phyloP scores from a whole-genome alignment of 345 rosid species.

The Brassica napus region Da-Ae NC_063449.1:36186001-36186500 shows the following conservation, averaged over 20 bases:
- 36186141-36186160: constrained; percentile 17
- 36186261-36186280: neutral
- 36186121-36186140: neutral
- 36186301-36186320: constrained; percentile 21
- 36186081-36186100: constrained; percentile 65
- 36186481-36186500: constrained; percentile 33
- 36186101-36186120: constrained; percentile 9
- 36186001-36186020: constrained; percentile 99
- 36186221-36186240: neutral
- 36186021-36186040: constrained; percentile 94
- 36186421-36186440: constrained; percentile 20
- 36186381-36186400: constrained; percentile 27
- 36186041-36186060: constrained; percentile 79
- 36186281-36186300: neutral
- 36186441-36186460: neutral
- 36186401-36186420: constrained; percentile 1
- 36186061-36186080: constrained; percentile 70
- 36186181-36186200: constrained; percentile 2
- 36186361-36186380: constrained; percentile 17
- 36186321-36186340: constrained; percentile 35
- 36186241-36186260: neutral
- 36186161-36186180: constrained; percentile 10
- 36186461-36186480: neutral
- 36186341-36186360: constrained; percentile 35
- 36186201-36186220: neutral